Conservation (phyloP, 345 rosid species). For the Streptanthus diversifolius region DNA sequence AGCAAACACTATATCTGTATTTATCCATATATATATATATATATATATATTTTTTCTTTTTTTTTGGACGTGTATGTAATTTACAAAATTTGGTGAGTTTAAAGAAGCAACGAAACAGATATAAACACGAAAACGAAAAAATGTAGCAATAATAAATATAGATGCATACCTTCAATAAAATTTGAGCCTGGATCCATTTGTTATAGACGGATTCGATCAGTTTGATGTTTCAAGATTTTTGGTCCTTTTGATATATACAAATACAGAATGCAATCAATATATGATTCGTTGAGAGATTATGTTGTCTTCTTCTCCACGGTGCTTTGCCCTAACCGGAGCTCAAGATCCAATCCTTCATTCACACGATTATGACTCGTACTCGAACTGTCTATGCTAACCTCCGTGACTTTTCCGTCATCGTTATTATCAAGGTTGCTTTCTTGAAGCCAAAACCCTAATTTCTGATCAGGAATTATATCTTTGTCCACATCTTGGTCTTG, state of each 20-base stretch:
- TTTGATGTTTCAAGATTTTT: not conserved
- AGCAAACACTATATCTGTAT: not conserved
- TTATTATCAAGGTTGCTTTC: not conserved
- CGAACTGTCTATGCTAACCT: conserved; percentile 18
- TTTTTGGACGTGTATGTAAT: conserved; percentile 25
- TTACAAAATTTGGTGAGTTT: conserved; percentile 21
- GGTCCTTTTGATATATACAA: not conserved
- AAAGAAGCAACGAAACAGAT: conserved; percentile 13
- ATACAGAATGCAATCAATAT: conserved; percentile 17
- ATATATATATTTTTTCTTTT: conserved; percentile 6
- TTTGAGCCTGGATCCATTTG: conserved; percentile 25
- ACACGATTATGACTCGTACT: conserved; percentile 18
- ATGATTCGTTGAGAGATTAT: not conserved
- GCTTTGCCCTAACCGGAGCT: conserved; percentile 38
- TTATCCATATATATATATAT: not conserved
- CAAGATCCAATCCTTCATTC: conserved; percentile 33
- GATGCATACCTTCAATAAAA: conserved; percentile 24
- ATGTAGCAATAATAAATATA: conserved; percentile 11
- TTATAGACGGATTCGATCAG: conserved; percentile 19
- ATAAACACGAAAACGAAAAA: conserved; percentile 7
- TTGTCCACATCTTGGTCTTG: conserved; percentile 1
- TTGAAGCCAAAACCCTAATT: conserved; percentile 25
- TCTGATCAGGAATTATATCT: not conserved
- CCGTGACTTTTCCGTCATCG: conserved; percentile 5
- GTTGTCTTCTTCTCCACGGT: conserved; percentile 22